Evolutionary conservation across 139 green algal genomes (phyloP).

Genomic region (Micractinium conductrix): DNA sequence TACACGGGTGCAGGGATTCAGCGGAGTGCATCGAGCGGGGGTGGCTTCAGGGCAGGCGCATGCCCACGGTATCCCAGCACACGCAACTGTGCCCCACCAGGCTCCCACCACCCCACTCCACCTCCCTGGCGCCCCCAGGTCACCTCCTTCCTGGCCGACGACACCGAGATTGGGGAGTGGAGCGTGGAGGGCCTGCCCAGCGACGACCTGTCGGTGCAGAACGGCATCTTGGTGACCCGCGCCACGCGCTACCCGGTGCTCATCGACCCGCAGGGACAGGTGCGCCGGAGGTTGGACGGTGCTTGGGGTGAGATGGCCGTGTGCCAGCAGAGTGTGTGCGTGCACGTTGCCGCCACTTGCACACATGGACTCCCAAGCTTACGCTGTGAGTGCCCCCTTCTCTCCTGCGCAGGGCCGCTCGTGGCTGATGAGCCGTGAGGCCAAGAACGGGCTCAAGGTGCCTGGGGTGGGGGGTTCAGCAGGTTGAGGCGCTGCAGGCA

Average conservation of each 20-base stretch:
- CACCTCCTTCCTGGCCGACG: constrained; percentile 87
- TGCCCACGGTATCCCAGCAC: no score
- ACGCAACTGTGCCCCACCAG: background rate
- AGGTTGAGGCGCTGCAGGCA: no score
- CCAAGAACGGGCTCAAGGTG: constrained; percentile 59
- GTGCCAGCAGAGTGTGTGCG: no score
- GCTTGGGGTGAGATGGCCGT: background rate
- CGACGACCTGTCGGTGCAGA: constrained; percentile 95
- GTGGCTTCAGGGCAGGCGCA: no score
- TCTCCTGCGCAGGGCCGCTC: constrained; percentile 65
- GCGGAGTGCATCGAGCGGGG: no score
- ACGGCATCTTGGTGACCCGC: constrained; percentile 94
- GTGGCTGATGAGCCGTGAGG: constrained; percentile 91
- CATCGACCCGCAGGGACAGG: constrained; percentile 90
- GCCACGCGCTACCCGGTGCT: constrained; percentile 88
- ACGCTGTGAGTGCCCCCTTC: no score
- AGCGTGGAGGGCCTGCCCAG: constrained; percentile 88
- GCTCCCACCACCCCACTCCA: background rate
- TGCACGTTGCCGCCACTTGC: no score
- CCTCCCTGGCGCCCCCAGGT: background rate
- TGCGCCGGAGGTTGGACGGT: constrained; percentile 28
- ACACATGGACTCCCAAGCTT: no score
- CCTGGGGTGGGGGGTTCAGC: no score
- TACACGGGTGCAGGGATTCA: no score
- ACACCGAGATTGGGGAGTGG: constrained; percentile 92